These are phyloP conservation scores for Melampsora allii-populina DNA, from an alignment of 1,284 basidiomycete genomes.

Conservation along the genomic window DNA sequence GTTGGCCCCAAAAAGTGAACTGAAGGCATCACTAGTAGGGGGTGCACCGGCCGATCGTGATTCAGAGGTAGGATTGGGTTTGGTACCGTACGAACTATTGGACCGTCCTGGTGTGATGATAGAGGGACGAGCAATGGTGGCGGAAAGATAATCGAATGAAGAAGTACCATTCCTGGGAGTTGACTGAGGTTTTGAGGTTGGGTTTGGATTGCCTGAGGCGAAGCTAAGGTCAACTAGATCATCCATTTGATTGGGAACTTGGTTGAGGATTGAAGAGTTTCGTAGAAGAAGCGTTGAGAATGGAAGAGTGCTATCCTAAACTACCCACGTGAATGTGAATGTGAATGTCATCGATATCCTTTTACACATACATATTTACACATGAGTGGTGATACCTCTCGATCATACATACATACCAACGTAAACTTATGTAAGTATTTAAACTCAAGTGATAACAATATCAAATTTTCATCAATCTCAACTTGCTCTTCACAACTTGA, in stretches of 20 bases:
- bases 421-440: too few relatives aligned
- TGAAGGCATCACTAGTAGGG: slow-evolving; percentile 25
- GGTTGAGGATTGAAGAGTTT: neutral
- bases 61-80: neutral
- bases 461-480: too few relatives aligned
- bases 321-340: too few relatives aligned
- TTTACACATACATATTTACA: too few relatives aligned
- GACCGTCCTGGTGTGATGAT: neutral
- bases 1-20: slow-evolving; percentile 23
- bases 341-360: too few relatives aligned
- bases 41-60: neutral
- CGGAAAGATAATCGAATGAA: slow-evolving; percentile 32
- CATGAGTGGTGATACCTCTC: too few relatives aligned
- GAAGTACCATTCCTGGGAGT: neutral
- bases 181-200: neutral
- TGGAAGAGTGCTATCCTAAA: too few relatives aligned
- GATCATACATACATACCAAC: too few relatives aligned
- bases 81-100: neutral
- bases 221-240: neutral
- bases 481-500: too few relatives aligned
- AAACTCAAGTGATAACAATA: too few relatives aligned
- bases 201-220: neutral
- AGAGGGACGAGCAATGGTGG: slow-evolving; percentile 13
- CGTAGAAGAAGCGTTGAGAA: too few relatives aligned
- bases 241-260: slow-evolving; percentile 1